A percentile compares a stretch with the other conserved stretches of the same genome.
Evolutionary conservation across 2,329 filamentous ascomycete species (phyloP).

Genomic region (Xylariaceae sp.): DNA sequence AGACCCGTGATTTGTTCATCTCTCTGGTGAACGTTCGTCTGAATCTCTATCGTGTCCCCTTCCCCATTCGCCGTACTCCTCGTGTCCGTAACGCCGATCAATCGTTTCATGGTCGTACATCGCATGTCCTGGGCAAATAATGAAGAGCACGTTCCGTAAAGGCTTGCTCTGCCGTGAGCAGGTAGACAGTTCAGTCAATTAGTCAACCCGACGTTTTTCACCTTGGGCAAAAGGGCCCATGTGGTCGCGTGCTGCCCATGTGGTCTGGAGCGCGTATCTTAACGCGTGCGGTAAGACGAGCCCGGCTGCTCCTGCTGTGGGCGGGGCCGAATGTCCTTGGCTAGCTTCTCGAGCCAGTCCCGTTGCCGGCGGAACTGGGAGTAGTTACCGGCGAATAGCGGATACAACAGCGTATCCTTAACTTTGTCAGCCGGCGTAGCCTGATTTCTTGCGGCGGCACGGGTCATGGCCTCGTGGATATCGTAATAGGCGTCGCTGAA

Average conservation of each 20-base stretch:
- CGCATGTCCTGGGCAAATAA: background rate
- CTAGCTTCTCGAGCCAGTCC: conserved; percentile 52
- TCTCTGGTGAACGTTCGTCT: conserved; percentile 6
- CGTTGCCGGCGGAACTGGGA: conserved; percentile 11
- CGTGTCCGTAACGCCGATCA: conserved; percentile 10
- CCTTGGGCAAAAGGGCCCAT: background rate
- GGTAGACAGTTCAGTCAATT: background rate
- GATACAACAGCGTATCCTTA: conserved; percentile 58
- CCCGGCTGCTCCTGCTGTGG: too few relatives aligned
- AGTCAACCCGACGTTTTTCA: background rate
- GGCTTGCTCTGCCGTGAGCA: background rate
- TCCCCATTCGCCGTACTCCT: conserved; percentile 10
- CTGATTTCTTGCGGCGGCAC: conserved; percentile 37
- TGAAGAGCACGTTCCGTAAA: background rate
- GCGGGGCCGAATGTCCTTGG: conserved; percentile 32
- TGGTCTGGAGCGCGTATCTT: too few relatives aligned
- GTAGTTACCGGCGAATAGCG: conserved; percentile 70
- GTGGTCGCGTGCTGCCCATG: background rate
- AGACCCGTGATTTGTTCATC: conserved; percentile 11
- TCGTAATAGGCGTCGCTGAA: conserved; percentile 61
- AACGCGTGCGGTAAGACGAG: too few relatives aligned
- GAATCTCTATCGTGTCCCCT: conserved; percentile 2
- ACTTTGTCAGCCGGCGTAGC: conserved; percentile 27
- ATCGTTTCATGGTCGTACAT: conserved; percentile 6
- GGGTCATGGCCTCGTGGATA: conserved; percentile 54